Evolutionary conservation across 371 early-diverging fungal species (phyloP).

Genomic region (Apophysomyces elegans): DNA sequence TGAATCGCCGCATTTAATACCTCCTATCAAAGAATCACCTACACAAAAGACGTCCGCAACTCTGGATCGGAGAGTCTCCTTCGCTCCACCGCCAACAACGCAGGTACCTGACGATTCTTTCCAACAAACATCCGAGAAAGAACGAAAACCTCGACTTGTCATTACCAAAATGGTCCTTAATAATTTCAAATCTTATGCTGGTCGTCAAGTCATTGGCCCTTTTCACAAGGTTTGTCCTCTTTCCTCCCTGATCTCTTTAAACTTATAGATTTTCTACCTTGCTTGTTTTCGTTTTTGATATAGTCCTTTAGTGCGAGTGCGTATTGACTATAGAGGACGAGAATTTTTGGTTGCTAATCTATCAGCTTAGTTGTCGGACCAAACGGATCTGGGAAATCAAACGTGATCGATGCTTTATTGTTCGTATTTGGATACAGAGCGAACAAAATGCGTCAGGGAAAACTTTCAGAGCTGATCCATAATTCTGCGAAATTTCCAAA

Average conservation of each 20-base stretch:
- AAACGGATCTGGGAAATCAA: slow-evolving; percentile 99
- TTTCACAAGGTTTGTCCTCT: slow-evolving; percentile 85
- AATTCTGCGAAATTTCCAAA: slow-evolving; percentile 82
- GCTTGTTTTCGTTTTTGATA: neutral
- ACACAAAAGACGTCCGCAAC: neutral
- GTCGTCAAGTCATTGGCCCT: slow-evolving; percentile 93
- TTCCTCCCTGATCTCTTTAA: slow-evolving; percentile 25
- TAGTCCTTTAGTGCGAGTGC: slow-evolving; percentile 58
- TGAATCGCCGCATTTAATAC: neutral
- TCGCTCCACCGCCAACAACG: slow-evolving; percentile 1
- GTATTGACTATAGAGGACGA: slow-evolving; percentile 1
- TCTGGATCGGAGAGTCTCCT: slow-evolving; percentile 16
- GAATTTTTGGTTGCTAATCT: neutral
- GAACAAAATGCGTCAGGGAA: slow-evolving; percentile 98
- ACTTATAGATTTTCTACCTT: neutral
- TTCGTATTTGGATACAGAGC: slow-evolving; percentile 99
- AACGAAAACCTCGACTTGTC: slow-evolving; percentile 69
- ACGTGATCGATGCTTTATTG: slow-evolving; percentile 98
- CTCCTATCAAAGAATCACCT: slow-evolving; percentile 1
- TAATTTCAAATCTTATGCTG: slow-evolving; percentile 98
- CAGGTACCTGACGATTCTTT: neutral
- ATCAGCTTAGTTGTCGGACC: slow-evolving; percentile 88
- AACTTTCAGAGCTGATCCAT: slow-evolving; percentile 96
- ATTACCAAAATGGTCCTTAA: slow-evolving; percentile 91
- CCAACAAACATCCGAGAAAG: slow-evolving; percentile 17